Evolutionary conservation across 345 rosid genomes (phyloP).

Genomic region (Schrenkiella parvula): DNA sequence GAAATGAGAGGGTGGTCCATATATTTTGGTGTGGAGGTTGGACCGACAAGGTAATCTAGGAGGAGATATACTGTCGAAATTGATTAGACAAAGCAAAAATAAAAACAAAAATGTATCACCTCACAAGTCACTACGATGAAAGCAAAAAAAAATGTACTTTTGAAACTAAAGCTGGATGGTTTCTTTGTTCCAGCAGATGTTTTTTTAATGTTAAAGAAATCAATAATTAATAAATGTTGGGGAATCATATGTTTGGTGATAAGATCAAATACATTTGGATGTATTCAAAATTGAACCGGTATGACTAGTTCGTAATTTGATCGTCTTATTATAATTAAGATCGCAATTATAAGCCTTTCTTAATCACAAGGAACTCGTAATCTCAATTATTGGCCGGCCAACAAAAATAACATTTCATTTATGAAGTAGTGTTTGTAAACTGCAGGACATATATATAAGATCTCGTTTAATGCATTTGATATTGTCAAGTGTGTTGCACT

Average conservation of each 20-base stretch:
- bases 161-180: slow-evolving; percentile 15
- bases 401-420: background rate
- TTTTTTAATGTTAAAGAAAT: background rate
- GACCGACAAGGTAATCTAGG: slow-evolving; percentile 37
- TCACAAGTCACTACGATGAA: slow-evolving; percentile 30
- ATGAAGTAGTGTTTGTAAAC: background rate
- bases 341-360: background rate
- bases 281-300: background rate
- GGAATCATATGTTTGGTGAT: slow-evolving; percentile 8
- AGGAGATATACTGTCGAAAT: slow-evolving; percentile 30
- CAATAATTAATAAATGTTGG: background rate
- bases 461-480: background rate
- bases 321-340: background rate
- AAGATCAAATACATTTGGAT: slow-evolving; percentile 3
- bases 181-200: background rate
- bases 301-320: background rate
- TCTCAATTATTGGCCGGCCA: background rate
- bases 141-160: slow-evolving; percentile 28
- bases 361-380: background rate
- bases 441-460: background rate
- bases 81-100: slow-evolving; percentile 32
- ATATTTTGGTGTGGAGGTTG: slow-evolving; percentile 22
- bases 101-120: slow-evolving; percentile 28
- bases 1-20: slow-evolving; percentile 26
- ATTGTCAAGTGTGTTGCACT: background rate